phyloP scores from a whole-genome alignment of 2,329 filamentous ascomycete species.

The Fonsecaea pedrosoi region DNA sequence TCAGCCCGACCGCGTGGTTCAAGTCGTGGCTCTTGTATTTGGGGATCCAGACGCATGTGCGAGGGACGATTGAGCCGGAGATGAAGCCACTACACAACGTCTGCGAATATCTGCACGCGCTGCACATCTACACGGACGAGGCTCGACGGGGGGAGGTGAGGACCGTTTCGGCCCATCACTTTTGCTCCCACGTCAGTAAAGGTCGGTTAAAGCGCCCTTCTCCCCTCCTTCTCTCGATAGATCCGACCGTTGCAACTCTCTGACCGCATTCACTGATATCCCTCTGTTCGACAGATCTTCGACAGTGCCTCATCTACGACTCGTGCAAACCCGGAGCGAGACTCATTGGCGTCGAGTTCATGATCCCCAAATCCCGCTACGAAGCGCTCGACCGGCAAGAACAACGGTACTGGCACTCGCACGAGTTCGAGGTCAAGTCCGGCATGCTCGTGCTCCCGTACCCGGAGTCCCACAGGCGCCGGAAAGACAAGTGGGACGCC shows the following conservation, averaged over 20 bases:
- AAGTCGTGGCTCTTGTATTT: conserved; percentile 40
- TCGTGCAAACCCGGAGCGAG: conserved; percentile 69
- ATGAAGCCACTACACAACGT: conserved; percentile 76
- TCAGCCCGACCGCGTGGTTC: conserved; percentile 38
- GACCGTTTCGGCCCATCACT: conserved; percentile 80
- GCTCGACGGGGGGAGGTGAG: conserved; percentile 57
- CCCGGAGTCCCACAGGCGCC: conserved; percentile 51
- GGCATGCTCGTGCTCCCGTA: conserved; percentile 82
- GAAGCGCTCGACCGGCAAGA: conserved; percentile 70
- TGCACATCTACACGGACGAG: conserved; percentile 80
- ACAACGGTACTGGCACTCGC: conserved; percentile 55
- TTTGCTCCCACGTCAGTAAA: conserved; percentile 77
- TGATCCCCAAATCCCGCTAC: conserved; percentile 76
- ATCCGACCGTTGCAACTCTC: no score
- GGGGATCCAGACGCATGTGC: conserved; percentile 37
- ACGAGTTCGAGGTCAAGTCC: conserved; percentile 75
- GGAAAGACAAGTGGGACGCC: conserved; percentile 71
- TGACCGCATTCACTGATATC: no score
- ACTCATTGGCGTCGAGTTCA: conserved; percentile 82
- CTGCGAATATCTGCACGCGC: conserved; percentile 85
- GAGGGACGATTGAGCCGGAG: conserved; percentile 44
- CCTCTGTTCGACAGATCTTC: conserved; percentile 61
- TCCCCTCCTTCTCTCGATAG: background rate
- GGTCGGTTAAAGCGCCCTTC: conserved; percentile 44
- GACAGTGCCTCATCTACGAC: conserved; percentile 88